Percentiles rank a stretch among this genome's conserved stretches.
These are phyloP conservation scores for Beta vulgaris DNA, from an alignment of 148 eudicot genomes.

Conservation along the genomic window DNA sequence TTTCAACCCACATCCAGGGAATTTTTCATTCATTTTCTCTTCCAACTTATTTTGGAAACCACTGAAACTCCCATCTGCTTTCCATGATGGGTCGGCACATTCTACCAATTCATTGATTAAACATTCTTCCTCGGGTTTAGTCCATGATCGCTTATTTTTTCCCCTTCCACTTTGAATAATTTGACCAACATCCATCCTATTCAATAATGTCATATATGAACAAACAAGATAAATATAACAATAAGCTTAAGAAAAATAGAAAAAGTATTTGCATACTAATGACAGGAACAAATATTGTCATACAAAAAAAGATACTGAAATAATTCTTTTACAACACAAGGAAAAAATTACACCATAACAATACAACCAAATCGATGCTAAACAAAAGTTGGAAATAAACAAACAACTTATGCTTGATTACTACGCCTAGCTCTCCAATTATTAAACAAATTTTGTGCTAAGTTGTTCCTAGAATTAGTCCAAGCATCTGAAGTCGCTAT, in stretches of 20 bases:
- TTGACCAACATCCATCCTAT: constrained; percentile 3
- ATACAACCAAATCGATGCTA: too few relatives aligned
- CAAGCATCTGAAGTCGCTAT: not conserved
- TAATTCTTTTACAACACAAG: too few relatives aligned
- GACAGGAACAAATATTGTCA: too few relatives aligned
- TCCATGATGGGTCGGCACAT: not conserved
- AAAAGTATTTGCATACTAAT: too few relatives aligned
- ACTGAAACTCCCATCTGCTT: constrained; percentile 10
- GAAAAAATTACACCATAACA: too few relatives aligned
- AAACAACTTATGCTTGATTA: too few relatives aligned
- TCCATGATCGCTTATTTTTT: constrained; percentile 15
- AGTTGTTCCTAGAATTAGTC: not conserved
- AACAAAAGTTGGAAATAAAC: too few relatives aligned
- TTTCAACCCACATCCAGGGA: constrained; percentile 16
- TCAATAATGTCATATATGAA: too few relatives aligned
- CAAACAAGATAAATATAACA: too few relatives aligned
- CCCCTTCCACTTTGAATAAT: constrained; percentile 13
- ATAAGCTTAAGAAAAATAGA: too few relatives aligned
- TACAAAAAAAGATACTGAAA: too few relatives aligned
- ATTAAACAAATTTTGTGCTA: not conserved
- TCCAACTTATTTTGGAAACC: constrained; percentile 13
- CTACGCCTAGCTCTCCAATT: not conserved
- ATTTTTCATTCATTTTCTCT: not conserved
- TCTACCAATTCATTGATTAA: not conserved
- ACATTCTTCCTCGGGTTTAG: constrained; percentile 5